A percentile compares a stretch with the other conserved stretches of the same genome.
phyloP scores from a whole-genome alignment of 176 grass and related monocot genomes.

The Oropetium thomaeum region DNA sequence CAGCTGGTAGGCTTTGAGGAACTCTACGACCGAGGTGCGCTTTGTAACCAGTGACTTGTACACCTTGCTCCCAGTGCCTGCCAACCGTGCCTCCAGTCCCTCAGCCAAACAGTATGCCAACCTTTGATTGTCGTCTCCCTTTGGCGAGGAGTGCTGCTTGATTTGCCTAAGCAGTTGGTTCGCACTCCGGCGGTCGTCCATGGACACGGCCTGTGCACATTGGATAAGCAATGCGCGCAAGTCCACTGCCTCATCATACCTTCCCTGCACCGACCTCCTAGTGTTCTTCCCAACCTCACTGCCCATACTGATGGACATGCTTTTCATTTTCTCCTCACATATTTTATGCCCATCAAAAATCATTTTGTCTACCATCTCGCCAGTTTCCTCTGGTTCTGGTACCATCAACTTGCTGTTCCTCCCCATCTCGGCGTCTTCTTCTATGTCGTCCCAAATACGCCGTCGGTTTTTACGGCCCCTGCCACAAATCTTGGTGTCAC shows the following conservation, averaged over 20 bases:
- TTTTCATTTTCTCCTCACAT: constrained; percentile 29
- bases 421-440: constrained; percentile 37
- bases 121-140: constrained; percentile 46
- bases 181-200: constrained; percentile 36
- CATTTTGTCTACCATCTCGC: too few relatives aligned
- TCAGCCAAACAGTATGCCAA: constrained; percentile 64
- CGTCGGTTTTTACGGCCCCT: constrained; percentile 36
- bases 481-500: too few relatives aligned
- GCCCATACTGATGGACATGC: constrained; percentile 50
- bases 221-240: constrained; percentile 51
- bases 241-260: too few relatives aligned
- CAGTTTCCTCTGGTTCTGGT: background rate
- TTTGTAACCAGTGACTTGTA: constrained; percentile 7
- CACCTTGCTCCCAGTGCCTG: constrained; percentile 53
- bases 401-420: constrained; percentile 66
- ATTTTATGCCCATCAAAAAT: too few relatives aligned
- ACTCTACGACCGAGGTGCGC: background rate
- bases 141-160: constrained; percentile 26
- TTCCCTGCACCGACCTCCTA: constrained; percentile 23
- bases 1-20: constrained; percentile 12
- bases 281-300: constrained; percentile 28
- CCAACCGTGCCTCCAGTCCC: constrained; percentile 60
- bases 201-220: constrained; percentile 53
- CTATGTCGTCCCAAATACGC: constrained; percentile 35
- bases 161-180: constrained; percentile 49